A percentile compares a stretch with the other conserved stretches of the same genome.
Evolutionary conservation across 2,329 filamentous ascomycete genomes (phyloP).

Genomic region (Hymenoscyphus repandus): DNA sequence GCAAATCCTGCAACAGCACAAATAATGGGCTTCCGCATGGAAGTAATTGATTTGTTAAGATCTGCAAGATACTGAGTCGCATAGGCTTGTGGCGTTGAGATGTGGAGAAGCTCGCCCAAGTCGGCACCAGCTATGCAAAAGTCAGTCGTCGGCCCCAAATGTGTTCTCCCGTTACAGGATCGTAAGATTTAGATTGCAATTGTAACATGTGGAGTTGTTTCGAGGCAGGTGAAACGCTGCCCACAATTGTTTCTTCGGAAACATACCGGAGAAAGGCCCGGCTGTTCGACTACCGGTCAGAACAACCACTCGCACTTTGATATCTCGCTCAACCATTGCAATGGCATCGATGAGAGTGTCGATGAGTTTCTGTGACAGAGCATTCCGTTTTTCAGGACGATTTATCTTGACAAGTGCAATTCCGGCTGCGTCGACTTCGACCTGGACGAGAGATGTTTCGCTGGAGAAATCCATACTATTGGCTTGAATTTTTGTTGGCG

Average conservation of each 20-base stretch:
- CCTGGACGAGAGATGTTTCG: conserved; percentile 22
- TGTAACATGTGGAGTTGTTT: conserved; percentile 18
- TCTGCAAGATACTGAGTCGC: conserved; percentile 35
- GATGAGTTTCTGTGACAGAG: conserved; percentile 40
- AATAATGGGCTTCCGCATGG: conserved; percentile 42
- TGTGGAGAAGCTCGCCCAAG: conserved; percentile 31
- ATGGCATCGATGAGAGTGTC: conserved; percentile 10
- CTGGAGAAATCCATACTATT: conserved; percentile 11
- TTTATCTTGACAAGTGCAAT: conserved; percentile 47
- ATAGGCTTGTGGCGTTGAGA: conserved; percentile 29
- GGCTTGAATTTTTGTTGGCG: too few species aligned
- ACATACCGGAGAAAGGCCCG: conserved; percentile 16
- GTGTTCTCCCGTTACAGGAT: background rate
- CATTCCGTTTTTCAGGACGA: conserved; percentile 53
- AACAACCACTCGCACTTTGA: conserved; percentile 48
- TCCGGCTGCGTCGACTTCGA: conserved; percentile 27
- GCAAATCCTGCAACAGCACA: conserved; percentile 46
- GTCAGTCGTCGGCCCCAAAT: too few species aligned
- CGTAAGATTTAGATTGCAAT: background rate
- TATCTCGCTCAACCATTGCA: conserved; percentile 43
- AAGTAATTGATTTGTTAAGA: conserved; percentile 34
- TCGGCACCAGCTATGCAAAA: conserved; percentile 28
- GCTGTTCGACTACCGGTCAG: conserved; percentile 37
- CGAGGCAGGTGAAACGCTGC: conserved; percentile 14
- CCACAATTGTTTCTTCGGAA: background rate